Percentiles rank a stretch among this genome's conserved stretches.
Conservation (phyloP, 2,329 filamentous ascomycete genomes). For the Podosphaera fusca region DNA sequence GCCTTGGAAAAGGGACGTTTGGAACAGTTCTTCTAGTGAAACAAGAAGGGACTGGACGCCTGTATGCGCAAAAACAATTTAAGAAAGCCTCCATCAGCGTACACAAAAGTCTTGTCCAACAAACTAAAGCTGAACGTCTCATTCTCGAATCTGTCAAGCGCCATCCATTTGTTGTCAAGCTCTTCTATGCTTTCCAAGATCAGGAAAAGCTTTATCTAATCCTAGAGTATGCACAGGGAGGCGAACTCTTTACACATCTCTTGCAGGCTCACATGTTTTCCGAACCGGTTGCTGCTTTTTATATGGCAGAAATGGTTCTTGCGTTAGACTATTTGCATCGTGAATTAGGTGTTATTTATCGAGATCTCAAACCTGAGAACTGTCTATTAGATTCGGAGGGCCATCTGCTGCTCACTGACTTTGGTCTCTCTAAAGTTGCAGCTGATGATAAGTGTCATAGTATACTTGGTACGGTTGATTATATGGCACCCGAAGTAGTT, state of each 20-base stretch:
- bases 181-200: slow-evolving; percentile 97
- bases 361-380: slow-evolving; percentile 94
- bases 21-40: slow-evolving; percentile 88
- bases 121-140: slow-evolving; percentile 88
- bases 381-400: slow-evolving; percentile 80
- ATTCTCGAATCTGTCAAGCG: slow-evolving; percentile 91
- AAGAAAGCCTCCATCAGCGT: slow-evolving; percentile 90
- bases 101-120: slow-evolving; percentile 86
- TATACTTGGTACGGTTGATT: slow-evolving; percentile 84
- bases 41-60: slow-evolving; percentile 62
- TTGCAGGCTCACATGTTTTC: slow-evolving; percentile 87
- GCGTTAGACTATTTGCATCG: slow-evolving; percentile 84
- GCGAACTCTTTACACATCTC: slow-evolving; percentile 89
- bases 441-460: slow-evolving; percentile 54
- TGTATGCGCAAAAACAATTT: slow-evolving; percentile 97
- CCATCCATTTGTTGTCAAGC: slow-evolving; percentile 92
- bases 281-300: slow-evolving; percentile 75
- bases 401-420: slow-evolving; percentile 85
- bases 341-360: slow-evolving; percentile 82
- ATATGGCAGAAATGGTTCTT: slow-evolving; percentile 95
- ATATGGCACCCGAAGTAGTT: slow-evolving; percentile 96
- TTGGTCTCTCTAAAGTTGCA: slow-evolving; percentile 86
- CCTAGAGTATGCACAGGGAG: slow-evolving; percentile 89
- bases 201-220: slow-evolving; percentile 95
- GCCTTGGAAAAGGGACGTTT: slow-evolving; percentile 87